Percentiles rank a stretch among this genome's conserved stretches.
Conservation (phyloP, 139 green algal species). For the Coccomyxa sp. region DNA sequence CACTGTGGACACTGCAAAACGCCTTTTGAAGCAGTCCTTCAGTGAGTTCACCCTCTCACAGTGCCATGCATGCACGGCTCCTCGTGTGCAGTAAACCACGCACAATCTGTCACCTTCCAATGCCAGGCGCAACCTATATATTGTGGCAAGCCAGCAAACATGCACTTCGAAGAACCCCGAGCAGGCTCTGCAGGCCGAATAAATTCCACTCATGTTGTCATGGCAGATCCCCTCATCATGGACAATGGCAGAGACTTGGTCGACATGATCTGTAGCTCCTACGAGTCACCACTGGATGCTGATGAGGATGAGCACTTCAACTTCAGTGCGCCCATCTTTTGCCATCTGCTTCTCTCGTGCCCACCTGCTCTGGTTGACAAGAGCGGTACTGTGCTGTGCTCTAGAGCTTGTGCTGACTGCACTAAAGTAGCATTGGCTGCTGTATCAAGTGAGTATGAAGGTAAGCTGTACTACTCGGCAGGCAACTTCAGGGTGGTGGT, state of each 20-base stretch:
- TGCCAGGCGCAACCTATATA: neutral
- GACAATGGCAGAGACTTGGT: constrained; percentile 60
- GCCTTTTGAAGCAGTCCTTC: constrained; percentile 19
- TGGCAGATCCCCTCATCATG: constrained; percentile 50
- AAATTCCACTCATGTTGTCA: no score
- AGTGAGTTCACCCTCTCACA: neutral
- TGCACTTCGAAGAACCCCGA: no score
- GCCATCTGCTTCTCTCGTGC: neutral
- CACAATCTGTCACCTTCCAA: neutral
- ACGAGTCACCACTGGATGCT: constrained; percentile 31
- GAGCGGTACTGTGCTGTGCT: neutral
- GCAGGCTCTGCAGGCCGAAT: no score
- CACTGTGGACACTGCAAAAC: neutral
- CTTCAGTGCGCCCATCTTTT: constrained; percentile 44
- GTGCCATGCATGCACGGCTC: neutral
- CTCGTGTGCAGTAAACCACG: neutral
- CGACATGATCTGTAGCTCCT: constrained; percentile 59
- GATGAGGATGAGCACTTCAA: constrained; percentile 29
- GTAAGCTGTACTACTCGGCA: constrained; percentile 4
- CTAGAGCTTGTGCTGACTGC: neutral
- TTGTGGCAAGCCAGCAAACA: no score
- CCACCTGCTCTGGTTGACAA: neutral
- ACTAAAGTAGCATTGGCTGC: neutral
- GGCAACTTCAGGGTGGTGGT: constrained; percentile 52
- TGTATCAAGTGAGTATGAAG: no score